Evolutionary conservation across 2,329 filamentous ascomycete species (phyloP).

Genomic region (Chaetomium strumarium): DNA sequence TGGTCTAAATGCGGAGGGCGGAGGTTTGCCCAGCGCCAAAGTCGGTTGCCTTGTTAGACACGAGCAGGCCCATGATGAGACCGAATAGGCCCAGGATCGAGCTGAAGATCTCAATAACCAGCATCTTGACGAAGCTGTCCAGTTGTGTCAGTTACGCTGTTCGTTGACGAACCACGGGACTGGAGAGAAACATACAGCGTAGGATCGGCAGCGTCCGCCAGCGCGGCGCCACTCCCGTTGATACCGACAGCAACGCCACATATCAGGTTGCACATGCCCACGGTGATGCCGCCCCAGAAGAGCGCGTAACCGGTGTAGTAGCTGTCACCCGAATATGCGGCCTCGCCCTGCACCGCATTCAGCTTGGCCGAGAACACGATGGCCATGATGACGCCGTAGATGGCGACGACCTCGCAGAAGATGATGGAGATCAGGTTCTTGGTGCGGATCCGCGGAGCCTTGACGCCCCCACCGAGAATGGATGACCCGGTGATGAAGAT

Average conservation of each 20-base stretch:
- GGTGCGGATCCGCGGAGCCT: slow-evolving; percentile 92
- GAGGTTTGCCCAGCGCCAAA: slow-evolving; percentile 45
- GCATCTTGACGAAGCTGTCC: slow-evolving; percentile 88
- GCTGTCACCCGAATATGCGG: slow-evolving; percentile 66
- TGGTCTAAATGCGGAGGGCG: background rate
- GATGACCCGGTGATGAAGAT: slow-evolving; percentile 98
- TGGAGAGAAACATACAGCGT: slow-evolving; percentile 60
- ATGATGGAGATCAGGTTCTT: slow-evolving; percentile 99
- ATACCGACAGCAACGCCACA: slow-evolving; percentile 97
- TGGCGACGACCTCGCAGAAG: slow-evolving; percentile 99
- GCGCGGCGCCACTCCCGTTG: slow-evolving; percentile 92
- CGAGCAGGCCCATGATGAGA: slow-evolving; percentile 85
- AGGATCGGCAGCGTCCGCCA: slow-evolving; percentile 91
- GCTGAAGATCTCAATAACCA: slow-evolving; percentile 99
- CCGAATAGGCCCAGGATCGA: slow-evolving; percentile 95
- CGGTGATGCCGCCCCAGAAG: slow-evolving; percentile 93
- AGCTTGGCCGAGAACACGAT: slow-evolving; percentile 96
- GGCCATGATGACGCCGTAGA: slow-evolving; percentile 99
- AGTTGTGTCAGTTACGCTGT: slow-evolving; percentile 22
- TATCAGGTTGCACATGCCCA: slow-evolving; percentile 91
- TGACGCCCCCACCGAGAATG: slow-evolving; percentile 94
- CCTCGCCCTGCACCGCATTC: slow-evolving; percentile 55
- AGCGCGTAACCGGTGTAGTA: slow-evolving; percentile 94
- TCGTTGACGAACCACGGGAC: background rate
- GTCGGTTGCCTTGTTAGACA: slow-evolving; percentile 75